Base-by-base conservation (phyloP, 1,139 yeast genomes). In the Kluyveromyces sp. region DNA sequence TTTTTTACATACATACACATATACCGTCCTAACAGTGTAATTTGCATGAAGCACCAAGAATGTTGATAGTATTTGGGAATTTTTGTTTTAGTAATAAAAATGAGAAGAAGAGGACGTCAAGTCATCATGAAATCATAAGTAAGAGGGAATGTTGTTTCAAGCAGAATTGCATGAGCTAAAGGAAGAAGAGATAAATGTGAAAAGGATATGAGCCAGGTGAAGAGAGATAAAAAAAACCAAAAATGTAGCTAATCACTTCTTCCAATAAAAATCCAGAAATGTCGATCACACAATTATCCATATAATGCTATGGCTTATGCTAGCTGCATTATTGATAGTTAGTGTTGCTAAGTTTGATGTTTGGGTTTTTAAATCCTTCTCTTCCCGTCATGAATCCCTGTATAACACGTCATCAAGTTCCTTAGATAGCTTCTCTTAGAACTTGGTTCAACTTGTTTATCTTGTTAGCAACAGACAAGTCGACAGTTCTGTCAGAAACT, bases 401-500 rank as follows among this genome's bases (percentile, higher is more conserved):
- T 4, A 10, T 33, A 10, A 10, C 15, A 10, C 21, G 8, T 33
- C 2, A 10, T n/a, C 21, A 37, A 26, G 6, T 8, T 21, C 29
- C 51, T 70, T 81, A 87, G 69, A 88, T 77, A 58, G 95, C 75
- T 73, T 89, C 96, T 62, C 78, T 75, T 68, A 92, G 81, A 61
- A 86, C 80, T 71, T 85, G 81, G 83, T 94, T 92, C 73, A 90
- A 83, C 73, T 79, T 87, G 67, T 85, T 76, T 66, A 92, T 81
- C 78, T 83, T 89, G 65, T 87, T 71, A 52, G 92, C 76, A 60
- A 92, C 81, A 51, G 95, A 84, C 69, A 92, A 79, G 71, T 92
- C 99, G 60, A 89, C 96, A 54, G 97, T 90, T 71, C 84, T 87
- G 75, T 92, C 98, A 66, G 94, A 97, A 61, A 92, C 90, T 71